A percentile compares a stretch with the other conserved stretches of the same genome.
These are phyloP conservation scores for Chlamydomonas sp. DNA, from an alignment of 139 green algal genomes.

Conservation along the genomic window DNA sequence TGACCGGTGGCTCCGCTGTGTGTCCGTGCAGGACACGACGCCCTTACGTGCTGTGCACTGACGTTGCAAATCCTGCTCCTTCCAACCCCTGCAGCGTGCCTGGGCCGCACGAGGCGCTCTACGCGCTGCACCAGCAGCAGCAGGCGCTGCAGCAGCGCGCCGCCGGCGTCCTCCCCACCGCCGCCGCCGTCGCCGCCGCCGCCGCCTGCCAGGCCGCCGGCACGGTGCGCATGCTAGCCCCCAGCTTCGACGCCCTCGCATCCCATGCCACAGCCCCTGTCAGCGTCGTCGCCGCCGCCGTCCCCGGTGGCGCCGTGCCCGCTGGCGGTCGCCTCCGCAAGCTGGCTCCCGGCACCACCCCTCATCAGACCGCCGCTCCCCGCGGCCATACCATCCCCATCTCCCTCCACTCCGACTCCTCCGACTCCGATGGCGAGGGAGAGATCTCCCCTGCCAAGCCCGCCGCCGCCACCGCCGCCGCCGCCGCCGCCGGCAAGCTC, in stretches of 20 bases:
- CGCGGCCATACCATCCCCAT: neutral
- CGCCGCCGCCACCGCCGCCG: too few relatives aligned
- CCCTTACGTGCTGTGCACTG: neutral
- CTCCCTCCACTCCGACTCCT: neutral
- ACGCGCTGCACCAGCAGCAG: neutral
- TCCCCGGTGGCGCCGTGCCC: neutral
- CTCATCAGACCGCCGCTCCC: neutral
- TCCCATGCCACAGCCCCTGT: neutral
- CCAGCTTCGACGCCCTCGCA: conserved; percentile 4
- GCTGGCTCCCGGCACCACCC: too few relatives aligned
- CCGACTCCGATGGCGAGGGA: neutral
- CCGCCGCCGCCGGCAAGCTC: too few relatives aligned
- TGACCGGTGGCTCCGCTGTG: too few relatives aligned
- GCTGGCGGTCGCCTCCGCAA: neutral
- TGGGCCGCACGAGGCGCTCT: neutral
- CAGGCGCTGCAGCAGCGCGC: neutral
- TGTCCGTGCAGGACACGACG: too few relatives aligned
- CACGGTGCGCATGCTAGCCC: neutral
- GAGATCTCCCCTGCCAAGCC: too few relatives aligned
- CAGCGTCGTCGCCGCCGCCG: neutral
- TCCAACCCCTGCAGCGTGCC: neutral
- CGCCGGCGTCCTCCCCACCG: neutral
- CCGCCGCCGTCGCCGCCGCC: neutral
- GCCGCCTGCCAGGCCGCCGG: neutral
- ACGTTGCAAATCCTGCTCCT: neutral